Evolutionary conservation across 768 basidiomycete species (phyloP), one percentile per base, ranked within the genome.

Genomic region (Lactifluus hygrophoroides): DNA sequence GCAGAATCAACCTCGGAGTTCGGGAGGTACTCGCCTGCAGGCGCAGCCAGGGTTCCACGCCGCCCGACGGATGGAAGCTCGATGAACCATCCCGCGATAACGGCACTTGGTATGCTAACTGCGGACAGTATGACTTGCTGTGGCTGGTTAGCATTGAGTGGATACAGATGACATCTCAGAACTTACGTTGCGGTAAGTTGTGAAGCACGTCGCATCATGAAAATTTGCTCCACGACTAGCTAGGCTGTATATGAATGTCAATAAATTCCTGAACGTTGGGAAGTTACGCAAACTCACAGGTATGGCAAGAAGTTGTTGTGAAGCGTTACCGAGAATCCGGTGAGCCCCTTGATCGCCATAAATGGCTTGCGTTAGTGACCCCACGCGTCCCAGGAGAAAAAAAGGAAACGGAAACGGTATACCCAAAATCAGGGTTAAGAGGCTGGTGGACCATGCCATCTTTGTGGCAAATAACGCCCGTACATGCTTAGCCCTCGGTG

Each of bases 81-180:
- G 37, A 90, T 86, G 35, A 83, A 74, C 73, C 81, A 83, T 0
- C 86, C 88, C 0, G 87, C 85, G 7, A 89, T 69, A 27, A 90
- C 75, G 1, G 88, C 84, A 0, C 85, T 85, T 0, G 88, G 87
- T 7, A 90, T 76, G 11, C 87, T 86, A 27, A 85, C 75, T 0
- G 80, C 73, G 55, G 81, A 84, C 35, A 89, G 68, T 55, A 90
- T 88, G 16, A 84, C 81, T 79, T 83, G 81, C 86, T 88, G 64
- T 27, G 60, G 7, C 13, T 10, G 13, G 2, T 14, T 5, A 38
- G n/a, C 45, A 16, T 34, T 13, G 30, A 34, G 30, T 11, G 21
- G 16, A 25, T n/a, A 16, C 17, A 17, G 23, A 54, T 4, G 21
- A 11, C 55, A 9, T 45, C 19, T 21, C 10, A 30, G n/a, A 11